phyloP scores from a whole-genome alignment of 129 eudicot species.

The Scalesia atractyloides region DNA sequence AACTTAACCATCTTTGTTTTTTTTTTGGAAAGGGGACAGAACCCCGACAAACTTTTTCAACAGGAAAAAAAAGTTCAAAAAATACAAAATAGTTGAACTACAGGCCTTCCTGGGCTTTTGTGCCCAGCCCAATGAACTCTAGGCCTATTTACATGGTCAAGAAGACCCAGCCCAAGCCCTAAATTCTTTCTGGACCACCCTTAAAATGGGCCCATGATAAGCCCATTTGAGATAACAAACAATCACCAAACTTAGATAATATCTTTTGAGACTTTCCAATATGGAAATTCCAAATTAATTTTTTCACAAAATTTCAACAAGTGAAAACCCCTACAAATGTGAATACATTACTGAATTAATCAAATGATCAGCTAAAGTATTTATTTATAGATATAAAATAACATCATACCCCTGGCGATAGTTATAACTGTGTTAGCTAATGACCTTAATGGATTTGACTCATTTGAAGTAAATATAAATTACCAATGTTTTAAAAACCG shows the following conservation, averaged over 20 bases:
- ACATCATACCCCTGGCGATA: not conserved
- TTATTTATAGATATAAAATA: not conserved
- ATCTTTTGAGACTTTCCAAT: conserved; percentile 9
- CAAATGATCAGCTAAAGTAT: not conserved
- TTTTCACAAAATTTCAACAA: not conserved
- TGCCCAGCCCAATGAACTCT: too few species aligned
- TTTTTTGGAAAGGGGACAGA: too few species aligned
- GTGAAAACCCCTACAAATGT: conserved; percentile 10
- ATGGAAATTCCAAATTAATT: not conserved
- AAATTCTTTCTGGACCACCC: too few species aligned
- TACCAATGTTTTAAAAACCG: too few species aligned
- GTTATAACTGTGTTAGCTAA: not conserved
- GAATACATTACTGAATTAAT: not conserved
- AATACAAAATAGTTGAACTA: too few species aligned
- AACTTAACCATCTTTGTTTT: not conserved
- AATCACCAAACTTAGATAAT: not conserved
- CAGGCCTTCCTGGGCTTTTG: too few species aligned
- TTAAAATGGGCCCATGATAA: too few species aligned
- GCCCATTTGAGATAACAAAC: too few species aligned
- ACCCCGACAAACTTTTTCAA: too few species aligned
- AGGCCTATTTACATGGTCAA: too few species aligned
- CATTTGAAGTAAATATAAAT: not conserved
- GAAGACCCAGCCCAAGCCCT: too few species aligned
- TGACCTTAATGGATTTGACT: conserved; percentile 4
- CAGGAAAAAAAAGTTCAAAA: too few species aligned